Evolutionary conservation across 1,284 basidiomycete species (phyloP).

Genomic region (Leccinum brunneo-olivaceum): DNA sequence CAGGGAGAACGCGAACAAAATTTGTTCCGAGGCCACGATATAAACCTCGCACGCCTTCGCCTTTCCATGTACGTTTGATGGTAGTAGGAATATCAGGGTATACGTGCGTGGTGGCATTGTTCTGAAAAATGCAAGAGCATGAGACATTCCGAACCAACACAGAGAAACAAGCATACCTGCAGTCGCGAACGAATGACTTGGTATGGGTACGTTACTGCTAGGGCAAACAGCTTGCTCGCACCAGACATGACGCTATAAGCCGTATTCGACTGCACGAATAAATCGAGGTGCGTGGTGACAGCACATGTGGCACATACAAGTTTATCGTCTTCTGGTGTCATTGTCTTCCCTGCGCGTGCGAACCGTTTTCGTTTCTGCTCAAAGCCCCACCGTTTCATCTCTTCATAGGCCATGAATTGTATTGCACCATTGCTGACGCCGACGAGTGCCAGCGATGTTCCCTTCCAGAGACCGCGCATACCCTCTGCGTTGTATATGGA

Average conservation of each 20-base stretch:
- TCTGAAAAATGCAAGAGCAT: slow-evolving; percentile 34
- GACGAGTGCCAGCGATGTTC: slow-evolving; percentile 83
- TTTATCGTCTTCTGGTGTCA: slow-evolving; percentile 74
- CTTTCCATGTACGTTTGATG: slow-evolving; percentile 71
- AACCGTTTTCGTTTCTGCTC: slow-evolving; percentile 65
- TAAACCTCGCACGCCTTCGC: slow-evolving; percentile 83
- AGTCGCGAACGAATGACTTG: slow-evolving; percentile 94
- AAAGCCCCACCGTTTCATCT: slow-evolving; percentile 88
- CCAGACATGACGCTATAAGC: slow-evolving; percentile 94
- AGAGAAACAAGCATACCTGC: slow-evolving; percentile 50
- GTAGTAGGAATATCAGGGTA: slow-evolving; percentile 82
- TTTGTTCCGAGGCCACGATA: slow-evolving; percentile 97
- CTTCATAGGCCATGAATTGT: slow-evolving; percentile 95
- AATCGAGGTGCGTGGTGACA: background rate
- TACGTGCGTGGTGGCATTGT: slow-evolving; percentile 52
- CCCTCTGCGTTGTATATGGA: slow-evolving; percentile 74
- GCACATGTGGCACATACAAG: slow-evolving; percentile 49
- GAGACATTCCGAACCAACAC: background rate
- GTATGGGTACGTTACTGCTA: slow-evolving; percentile 90
- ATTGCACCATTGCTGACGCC: slow-evolving; percentile 95
- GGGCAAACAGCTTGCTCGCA: slow-evolving; percentile 81
- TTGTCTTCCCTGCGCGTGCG: slow-evolving; percentile 51
- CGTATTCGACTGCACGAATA: slow-evolving; percentile 68
- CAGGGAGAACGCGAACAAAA: slow-evolving; percentile 90
- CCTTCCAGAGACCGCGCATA: slow-evolving; percentile 76